A percentile compares a stretch with the other conserved stretches of the same genome.
Conservation (phyloP, 495 filamentous ascomycete genomes). For the Trichoderma erinaceum region DNA sequence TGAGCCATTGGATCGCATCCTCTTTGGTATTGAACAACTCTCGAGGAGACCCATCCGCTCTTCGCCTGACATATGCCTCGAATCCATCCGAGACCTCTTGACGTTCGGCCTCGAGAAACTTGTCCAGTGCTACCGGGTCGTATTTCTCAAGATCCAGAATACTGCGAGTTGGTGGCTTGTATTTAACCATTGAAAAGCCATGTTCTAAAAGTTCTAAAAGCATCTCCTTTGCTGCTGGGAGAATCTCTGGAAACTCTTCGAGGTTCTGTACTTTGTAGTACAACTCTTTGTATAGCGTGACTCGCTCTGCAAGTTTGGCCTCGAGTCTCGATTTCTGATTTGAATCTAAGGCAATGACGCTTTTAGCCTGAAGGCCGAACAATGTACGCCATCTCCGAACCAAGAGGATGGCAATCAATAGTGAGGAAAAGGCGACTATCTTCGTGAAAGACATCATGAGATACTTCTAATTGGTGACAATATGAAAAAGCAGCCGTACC, state of each 20-base stretch:
- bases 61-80: background rate
- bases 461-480: background rate
- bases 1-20: slow-evolving; percentile 39
- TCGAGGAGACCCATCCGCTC: background rate
- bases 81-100: slow-evolving; percentile 3
- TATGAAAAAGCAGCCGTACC: background rate
- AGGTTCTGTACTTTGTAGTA: slow-evolving; percentile 9
- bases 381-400: background rate
- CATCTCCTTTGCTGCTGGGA: background rate
- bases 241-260: background rate
- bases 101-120: slow-evolving; percentile 4
- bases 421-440: background rate
- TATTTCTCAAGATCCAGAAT: background rate
- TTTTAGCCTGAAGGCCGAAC: background rate
- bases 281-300: background rate
- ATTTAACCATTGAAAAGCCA: background rate
- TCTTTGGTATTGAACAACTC: slow-evolving; percentile 34
- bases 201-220: background rate
- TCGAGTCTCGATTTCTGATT: background rate
- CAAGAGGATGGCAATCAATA: background rate
- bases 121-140: background rate
- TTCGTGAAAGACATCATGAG: background rate
- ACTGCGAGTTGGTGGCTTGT: background rate
- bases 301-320: slow-evolving; percentile 3
- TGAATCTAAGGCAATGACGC: background rate